A percentile compares a stretch with the other conserved stretches of the same genome.
These are phyloP conservation scores for Myotisia sp. DNA, from an alignment of 2,329 filamentous ascomycete genomes.

Conservation along the genomic window DNA sequence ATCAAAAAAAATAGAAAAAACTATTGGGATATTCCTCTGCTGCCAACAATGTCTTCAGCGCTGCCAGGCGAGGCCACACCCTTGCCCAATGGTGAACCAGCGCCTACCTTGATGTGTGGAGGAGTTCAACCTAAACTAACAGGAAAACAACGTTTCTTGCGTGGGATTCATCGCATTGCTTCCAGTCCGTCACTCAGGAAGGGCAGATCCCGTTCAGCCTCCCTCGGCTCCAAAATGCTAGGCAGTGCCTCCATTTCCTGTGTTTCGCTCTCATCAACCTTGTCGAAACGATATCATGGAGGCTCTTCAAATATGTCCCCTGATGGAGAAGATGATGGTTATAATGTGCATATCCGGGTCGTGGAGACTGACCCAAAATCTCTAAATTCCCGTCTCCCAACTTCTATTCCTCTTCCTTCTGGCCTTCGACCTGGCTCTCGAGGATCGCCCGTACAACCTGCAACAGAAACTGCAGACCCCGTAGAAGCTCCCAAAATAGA, in stretches of 20 bases:
- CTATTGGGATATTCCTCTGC: too few species aligned
- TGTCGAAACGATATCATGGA: slow-evolving; percentile 40
- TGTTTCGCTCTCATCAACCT: slow-evolving; percentile 44
- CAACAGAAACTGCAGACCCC: slow-evolving; percentile 20
- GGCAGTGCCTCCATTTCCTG: slow-evolving; percentile 49
- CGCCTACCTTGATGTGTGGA: too few species aligned
- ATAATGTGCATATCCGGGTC: slow-evolving; percentile 41
- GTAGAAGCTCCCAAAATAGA: slow-evolving; percentile 38
- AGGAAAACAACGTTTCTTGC: slow-evolving; percentile 54
- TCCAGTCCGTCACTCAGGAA: slow-evolving; percentile 61
- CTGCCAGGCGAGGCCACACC: slow-evolving; percentile 19
- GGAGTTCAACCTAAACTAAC: slow-evolving; percentile 45
- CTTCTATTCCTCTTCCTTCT: slow-evolving; percentile 48
- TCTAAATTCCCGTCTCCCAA: slow-evolving; percentile 25
- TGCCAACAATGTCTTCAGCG: slow-evolving; percentile 17
- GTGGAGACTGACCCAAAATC: slow-evolving; percentile 37
- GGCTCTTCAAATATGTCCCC: slow-evolving; percentile 30
- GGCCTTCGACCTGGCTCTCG: slow-evolving; percentile 41
- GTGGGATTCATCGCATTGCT: slow-evolving; percentile 64
- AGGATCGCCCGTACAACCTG: slow-evolving; percentile 15
- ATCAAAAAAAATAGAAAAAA: too few species aligned
- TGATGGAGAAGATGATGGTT: slow-evolving; percentile 27
- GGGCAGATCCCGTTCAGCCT: slow-evolving; percentile 48
- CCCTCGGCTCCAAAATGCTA: slow-evolving; percentile 44
- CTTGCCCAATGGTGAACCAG: slow-evolving; percentile 21